A percentile compares a stretch with the other conserved stretches of the same genome.
phyloP scores from a whole-genome alignment of 768 basidiomycete species.

The Gelatoporia subvermispora region DNA sequence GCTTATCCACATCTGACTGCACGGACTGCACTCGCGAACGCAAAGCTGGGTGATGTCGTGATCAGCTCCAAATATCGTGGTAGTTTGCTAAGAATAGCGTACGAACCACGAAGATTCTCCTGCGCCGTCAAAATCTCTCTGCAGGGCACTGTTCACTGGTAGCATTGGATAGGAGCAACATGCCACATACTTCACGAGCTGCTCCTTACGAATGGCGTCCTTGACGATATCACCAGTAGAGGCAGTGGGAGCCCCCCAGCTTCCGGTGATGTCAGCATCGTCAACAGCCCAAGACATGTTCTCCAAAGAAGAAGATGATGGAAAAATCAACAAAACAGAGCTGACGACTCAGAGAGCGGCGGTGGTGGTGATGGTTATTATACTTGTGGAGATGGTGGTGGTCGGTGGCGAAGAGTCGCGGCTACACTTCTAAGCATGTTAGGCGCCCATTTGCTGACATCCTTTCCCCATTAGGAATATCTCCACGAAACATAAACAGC shows the following conservation, averaged over 20 bases:
- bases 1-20: conserved; percentile 77
- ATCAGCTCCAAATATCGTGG: not conserved
- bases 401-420: too few relatives aligned
- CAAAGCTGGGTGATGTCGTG: conserved; percentile 42
- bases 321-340: too few relatives aligned
- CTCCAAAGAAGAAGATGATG: too few relatives aligned
- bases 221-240: conserved; percentile 57
- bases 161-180: not conserved
- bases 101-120: conserved; percentile 70
- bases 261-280: conserved; percentile 13
- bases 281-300: conserved; percentile 15
- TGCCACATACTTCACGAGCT: conserved; percentile 64
- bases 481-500: too few relatives aligned
- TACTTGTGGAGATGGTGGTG: too few relatives aligned
- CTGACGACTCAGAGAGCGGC: too few relatives aligned
- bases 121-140: conserved; percentile 77
- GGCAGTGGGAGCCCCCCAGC: conserved; percentile 13
- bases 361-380: too few relatives aligned
- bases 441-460: too few relatives aligned
- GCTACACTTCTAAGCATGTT: too few relatives aligned
- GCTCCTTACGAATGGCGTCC: conserved; percentile 75
- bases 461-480: too few relatives aligned
- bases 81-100: not conserved
- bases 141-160: not conserved
- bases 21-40: conserved; percentile 61